phyloP scores from a whole-genome alignment of 2,329 filamentous ascomycete genomes.

The Cryphonectria naterciae region DNA sequence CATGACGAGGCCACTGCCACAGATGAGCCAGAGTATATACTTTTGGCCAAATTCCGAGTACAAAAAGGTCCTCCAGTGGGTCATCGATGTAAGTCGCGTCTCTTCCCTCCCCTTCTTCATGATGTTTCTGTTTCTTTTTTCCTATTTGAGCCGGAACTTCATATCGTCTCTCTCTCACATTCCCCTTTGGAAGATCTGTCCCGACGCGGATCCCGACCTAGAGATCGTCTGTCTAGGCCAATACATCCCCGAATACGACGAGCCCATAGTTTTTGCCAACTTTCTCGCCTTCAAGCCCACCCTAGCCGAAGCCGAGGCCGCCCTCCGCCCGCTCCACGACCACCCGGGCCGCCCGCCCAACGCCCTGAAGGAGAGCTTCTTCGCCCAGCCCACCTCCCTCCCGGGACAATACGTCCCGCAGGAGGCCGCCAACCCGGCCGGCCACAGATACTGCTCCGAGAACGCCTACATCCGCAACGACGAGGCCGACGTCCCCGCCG shows the following conservation, averaged over 20 bases:
- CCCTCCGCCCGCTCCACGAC: conserved; percentile 44
- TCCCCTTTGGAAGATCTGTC: conserved; percentile 31
- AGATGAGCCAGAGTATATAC: conserved; percentile 46
- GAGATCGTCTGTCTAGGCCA: conserved; percentile 47
- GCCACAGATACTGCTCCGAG: conserved; percentile 53
- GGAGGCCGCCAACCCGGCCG: conserved; percentile 49
- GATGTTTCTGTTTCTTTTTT: too few species aligned
- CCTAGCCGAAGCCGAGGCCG: conserved; percentile 39
- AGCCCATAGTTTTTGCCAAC: conserved; percentile 42
- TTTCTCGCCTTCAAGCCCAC: conserved; percentile 47
- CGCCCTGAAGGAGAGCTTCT: conserved; percentile 39
- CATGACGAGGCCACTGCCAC: conserved; percentile 39
- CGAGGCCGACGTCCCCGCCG: conserved; percentile 44
- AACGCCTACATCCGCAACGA: conserved; percentile 56
- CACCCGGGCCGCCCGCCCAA: conserved; percentile 41
- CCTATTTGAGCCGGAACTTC: not conserved
- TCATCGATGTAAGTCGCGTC: conserved; percentile 42
- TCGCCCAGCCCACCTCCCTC: conserved; percentile 47
- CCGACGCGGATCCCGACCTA: conserved; percentile 41
- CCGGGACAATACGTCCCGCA: conserved; percentile 48
- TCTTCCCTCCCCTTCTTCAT: not conserved
- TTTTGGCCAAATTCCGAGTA: conserved; percentile 52
- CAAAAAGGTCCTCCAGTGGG: conserved; percentile 51
- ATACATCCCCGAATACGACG: conserved; percentile 35
- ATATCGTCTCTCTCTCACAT: not conserved